These are phyloP conservation scores for Apiosordaria backusii DNA, from an alignment of 495 filamentous ascomycete genomes.

Conservation along the genomic window DNA sequence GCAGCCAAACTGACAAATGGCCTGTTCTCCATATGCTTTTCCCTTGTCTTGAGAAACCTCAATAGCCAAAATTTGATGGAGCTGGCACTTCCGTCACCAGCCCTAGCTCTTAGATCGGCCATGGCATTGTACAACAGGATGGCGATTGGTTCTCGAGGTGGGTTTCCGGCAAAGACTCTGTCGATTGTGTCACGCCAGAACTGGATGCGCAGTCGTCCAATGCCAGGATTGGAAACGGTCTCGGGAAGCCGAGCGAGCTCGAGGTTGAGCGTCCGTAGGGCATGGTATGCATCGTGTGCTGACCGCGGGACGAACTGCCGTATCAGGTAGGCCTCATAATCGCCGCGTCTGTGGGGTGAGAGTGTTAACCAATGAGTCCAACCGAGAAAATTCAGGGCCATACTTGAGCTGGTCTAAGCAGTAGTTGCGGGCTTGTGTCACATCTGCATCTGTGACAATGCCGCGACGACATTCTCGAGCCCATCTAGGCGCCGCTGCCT, in stretches of 20 bases:
- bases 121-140: conserved; percentile 73
- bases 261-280: conserved; percentile 88
- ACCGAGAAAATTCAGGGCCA: too few relatives aligned
- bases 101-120: conserved; percentile 51
- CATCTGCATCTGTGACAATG: conserved; percentile 26
- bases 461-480: conserved; percentile 15
- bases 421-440: conserved; percentile 47
- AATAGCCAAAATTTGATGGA: conserved; percentile 79
- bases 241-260: conserved; percentile 86
- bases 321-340: conserved; percentile 83
- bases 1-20: conserved; percentile 70
- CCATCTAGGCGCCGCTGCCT: conserved; percentile 14
- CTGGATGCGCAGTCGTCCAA: conserved; percentile 83
- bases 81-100: conserved; percentile 46
- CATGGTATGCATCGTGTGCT: conserved; percentile 76
- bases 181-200: conserved; percentile 88
- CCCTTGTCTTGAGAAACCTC: conserved; percentile 71
- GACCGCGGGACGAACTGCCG: conserved; percentile 73
- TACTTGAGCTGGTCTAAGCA: conserved; percentile 48
- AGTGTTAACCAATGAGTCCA: too few relatives aligned
- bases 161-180: conserved; percentile 64
- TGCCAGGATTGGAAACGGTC: conserved; percentile 72
- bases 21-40: conserved; percentile 77
- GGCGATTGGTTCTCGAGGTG: conserved; percentile 88
- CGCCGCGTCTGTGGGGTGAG: conserved; percentile 42